Evolutionary conservation across 1,284 basidiomycete genomes (phyloP), one percentile per base, ranked within the genome.

Genomic region (Bjerkandera adusta): DNA sequence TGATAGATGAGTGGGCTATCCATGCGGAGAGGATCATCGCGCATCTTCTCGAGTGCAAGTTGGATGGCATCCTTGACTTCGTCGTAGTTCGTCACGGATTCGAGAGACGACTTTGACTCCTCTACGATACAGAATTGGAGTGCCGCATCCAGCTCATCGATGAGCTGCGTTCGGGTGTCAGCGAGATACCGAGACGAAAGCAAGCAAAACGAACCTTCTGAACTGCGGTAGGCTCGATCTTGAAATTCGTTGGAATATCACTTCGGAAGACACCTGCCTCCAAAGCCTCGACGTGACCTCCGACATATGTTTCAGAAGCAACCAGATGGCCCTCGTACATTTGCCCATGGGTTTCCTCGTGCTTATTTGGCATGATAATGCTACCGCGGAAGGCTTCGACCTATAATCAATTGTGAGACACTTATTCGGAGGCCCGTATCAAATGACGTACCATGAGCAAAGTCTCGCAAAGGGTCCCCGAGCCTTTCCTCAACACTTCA

Each of bases 1-100:
- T 99, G 97, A 69, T 99, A 99, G 63, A 99, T 99, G 56, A 99
- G 82, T 0, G 97, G 97, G 20, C 85, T 87, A 70, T 98, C 96
- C 44, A 80, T 77, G 15, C 95, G 89, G 43, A 82, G 78, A 0
- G 97, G 96, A 42, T 90, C 83, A 70, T 99, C 95, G 20, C 94
- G 92, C 75, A 99, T 87, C 52, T 83, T 66, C 64, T 97, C 94
- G 18, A 99, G 83, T 47, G 87, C 85, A 1, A 73, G 61, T 52
- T 77, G 79, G 51, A 99, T 97, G 56, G 89, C 71, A 8, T 66
- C 70, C 60, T 93, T 95, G 66, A 99, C 89, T 65, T 94, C 89
- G 52, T 95, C 90, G 64, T 98, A 99, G 69, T 99, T 98, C 12
- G 82, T 89, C n/a, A 99, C 87, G 29, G 85, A 79, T 20, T 92